Evolutionary conservation across 2,329 filamentous ascomycete genomes (phyloP).

Genomic region (Venturia pyrina): DNA sequence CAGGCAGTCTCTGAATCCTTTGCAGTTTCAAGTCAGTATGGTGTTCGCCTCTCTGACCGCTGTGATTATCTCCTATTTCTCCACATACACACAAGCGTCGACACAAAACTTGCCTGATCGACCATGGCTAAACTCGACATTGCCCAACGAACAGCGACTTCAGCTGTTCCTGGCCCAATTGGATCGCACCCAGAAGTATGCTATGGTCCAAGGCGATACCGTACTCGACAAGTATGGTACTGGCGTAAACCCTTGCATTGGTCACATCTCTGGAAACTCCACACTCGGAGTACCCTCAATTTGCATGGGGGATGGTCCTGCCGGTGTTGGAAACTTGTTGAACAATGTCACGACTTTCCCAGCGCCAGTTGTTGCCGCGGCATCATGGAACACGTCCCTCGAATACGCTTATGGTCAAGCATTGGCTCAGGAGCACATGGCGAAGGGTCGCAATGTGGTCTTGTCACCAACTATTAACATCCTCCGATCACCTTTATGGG

Average conservation of each 20-base stretch:
- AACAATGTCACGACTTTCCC: constrained; percentile 31
- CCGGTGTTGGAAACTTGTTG: not conserved
- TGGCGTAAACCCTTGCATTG: not conserved
- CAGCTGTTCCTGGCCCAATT: not conserved
- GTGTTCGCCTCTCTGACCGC: not conserved
- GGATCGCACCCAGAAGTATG: not conserved
- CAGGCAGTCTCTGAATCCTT: not conserved
- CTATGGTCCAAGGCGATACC: not conserved
- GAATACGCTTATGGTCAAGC: constrained; percentile 42
- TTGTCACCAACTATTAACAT: constrained; percentile 56
- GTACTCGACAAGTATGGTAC: not conserved
- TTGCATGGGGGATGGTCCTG: not conserved
- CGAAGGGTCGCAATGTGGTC: constrained; percentile 48
- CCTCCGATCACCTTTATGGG: constrained; percentile 41
- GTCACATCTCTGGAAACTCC: not conserved
- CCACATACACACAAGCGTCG: not conserved
- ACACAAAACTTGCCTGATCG: not conserved
- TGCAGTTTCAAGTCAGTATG: not conserved
- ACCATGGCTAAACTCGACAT: not conserved
- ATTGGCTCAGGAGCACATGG: constrained; percentile 45
- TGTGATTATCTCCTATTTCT: not conserved
- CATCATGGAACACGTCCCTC: constrained; percentile 47
- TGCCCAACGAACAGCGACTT: not conserved
- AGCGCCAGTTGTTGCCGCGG: constrained; percentile 47
- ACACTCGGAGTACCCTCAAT: not conserved